Evolutionary conservation across 2,329 filamentous ascomycete species (phyloP), one percentile per base, ranked within the genome.

Genomic region (Scytalidium sp.): DNA sequence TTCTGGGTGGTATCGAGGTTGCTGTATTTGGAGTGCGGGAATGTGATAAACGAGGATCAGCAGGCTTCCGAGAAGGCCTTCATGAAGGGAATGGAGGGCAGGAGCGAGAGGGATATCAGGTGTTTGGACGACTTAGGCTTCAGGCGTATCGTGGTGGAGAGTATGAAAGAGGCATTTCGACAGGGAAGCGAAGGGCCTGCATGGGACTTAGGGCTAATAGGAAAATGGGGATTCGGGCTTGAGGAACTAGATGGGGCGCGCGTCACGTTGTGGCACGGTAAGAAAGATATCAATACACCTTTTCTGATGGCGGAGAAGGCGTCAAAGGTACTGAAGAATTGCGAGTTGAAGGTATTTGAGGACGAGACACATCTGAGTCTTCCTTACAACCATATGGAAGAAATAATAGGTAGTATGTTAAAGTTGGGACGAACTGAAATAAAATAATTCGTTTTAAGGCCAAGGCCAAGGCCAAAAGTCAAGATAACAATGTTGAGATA

Each of bases 181-280:
- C 45, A 49, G 23, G 52, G 49, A 3, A 44, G 51, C 6, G 25
- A 43, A 27, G 54, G 54, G 17, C 19, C 42, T 19, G 54, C 46
- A 8, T 41, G 29, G 47, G 54, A 56, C 36, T 44, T 36, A 7
- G 39, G 41, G 40, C 41, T 56, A 15, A 19, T 27, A 21, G 29
- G 29, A 17, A n/a, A 10, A 15, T 56, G 54, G 54, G 54, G 52
- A 3, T 56, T 58, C 45, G 45, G 43, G 21, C 40, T 58, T 22
- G 45, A 48, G 11, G 50, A 46, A 21, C 20, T 58, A n/a, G 45
- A 51, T 43, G 45, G 52, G 19, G 39, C 45, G 8, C 41, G 40
- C 20, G 47, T 55, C 5, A 45, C 20, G 43, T 19, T 58, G 22
- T 58, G 55, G 55, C 55, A 58, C 46, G 55, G 55, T 8, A 42